Percentiles rank a stretch among this genome's conserved stretches.
These are phyloP conservation scores for Sarcocystis neurona DNA, from an alignment of 169 alveolate genomes.

Conservation along the genomic window DNA sequence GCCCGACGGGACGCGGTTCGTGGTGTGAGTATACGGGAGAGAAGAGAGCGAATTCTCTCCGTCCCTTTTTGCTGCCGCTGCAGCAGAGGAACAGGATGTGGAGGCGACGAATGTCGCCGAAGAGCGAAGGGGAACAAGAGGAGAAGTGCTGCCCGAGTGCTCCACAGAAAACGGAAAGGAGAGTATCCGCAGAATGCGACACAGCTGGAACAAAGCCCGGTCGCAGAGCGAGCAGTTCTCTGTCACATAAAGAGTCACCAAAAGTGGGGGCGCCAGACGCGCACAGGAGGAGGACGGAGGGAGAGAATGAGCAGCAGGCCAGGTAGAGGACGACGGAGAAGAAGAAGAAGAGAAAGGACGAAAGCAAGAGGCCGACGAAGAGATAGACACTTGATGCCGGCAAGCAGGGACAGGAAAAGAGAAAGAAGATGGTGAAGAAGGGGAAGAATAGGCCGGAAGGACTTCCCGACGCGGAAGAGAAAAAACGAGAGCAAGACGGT, in stretches of 20 bases:
- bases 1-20: too few species aligned
- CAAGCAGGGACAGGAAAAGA: too few species aligned
- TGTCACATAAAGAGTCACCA: background rate
- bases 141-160: background rate
- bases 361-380: background rate
- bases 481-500: too few species aligned
- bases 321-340: background rate
- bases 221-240: slow-evolving; percentile 6
- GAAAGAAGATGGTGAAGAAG: too few species aligned
- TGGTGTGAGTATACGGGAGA: background rate
- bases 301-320: background rate
- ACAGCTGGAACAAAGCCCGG: background rate
- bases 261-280: background rate
- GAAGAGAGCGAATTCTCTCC: background rate
- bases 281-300: background rate
- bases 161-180: background rate
- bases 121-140: background rate
- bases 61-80: background rate
- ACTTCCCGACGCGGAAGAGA: too few species aligned
- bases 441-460: too few species aligned
- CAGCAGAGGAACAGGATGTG: background rate
- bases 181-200: background rate
- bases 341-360: background rate
- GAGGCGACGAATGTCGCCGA: background rate
- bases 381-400: too few species aligned